These are phyloP conservation scores for Suhomyces bribrorum DNA, from an alignment of 1,139 yeast genomes.

Conservation along the genomic window DNA sequence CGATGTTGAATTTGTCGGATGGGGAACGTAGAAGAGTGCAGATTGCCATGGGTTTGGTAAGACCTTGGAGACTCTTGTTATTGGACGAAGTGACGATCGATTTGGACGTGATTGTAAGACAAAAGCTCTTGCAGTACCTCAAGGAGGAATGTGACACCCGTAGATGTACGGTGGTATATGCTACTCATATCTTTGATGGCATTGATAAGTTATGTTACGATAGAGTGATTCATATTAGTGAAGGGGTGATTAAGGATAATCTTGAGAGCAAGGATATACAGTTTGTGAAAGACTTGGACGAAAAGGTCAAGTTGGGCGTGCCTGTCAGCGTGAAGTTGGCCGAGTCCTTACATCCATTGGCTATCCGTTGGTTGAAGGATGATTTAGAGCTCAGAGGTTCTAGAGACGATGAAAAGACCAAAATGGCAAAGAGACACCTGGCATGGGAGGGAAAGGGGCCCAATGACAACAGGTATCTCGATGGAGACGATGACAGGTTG, in stretches of 20 bases:
- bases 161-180: conserved; percentile 76
- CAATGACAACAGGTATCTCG: conserved; percentile 47
- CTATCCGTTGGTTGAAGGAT: conserved; percentile 59
- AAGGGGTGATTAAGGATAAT: conserved; percentile 52
- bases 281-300: conserved; percentile 23
- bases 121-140: conserved; percentile 68
- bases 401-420: conserved; percentile 52
- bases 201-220: conserved; percentile 84
- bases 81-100: conserved; percentile 97
- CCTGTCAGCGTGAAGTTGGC: conserved; percentile 26
- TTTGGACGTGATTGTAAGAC: conserved; percentile 87
- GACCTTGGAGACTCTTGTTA: conserved; percentile 83
- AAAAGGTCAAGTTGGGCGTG: conserved; percentile 31
- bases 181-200: conserved; percentile 97
- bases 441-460: conserved; percentile 26
- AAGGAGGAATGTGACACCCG: conserved; percentile 67
- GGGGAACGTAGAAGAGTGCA: conserved; percentile 96
- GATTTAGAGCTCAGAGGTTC: conserved; percentile 57
- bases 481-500: conserved; percentile 45
- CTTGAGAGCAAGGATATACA: conserved; percentile 28
- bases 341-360: conserved; percentile 68
- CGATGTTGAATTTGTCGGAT: conserved; percentile 88
- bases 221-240: conserved; percentile 72
- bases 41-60: conserved; percentile 85
- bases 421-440: conserved; percentile 35